These are phyloP conservation scores for Globisporangium iwayamae DNA, from an alignment of 352 stramenopile species.

Conservation along the genomic window DNA sequence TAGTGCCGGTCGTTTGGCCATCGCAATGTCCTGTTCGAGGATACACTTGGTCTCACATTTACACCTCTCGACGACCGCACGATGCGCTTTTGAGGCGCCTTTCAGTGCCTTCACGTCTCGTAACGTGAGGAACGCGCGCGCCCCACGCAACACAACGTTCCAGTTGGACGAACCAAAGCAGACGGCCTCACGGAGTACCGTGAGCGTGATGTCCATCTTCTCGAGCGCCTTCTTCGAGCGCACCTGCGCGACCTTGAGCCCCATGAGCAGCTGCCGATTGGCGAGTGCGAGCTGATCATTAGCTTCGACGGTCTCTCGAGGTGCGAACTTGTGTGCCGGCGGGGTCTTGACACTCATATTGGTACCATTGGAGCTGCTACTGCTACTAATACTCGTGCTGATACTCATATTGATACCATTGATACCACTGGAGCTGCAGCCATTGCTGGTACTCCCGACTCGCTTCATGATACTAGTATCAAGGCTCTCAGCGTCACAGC, in stretches of 20 bases:
- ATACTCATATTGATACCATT: background rate
- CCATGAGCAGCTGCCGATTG: constrained; percentile 68
- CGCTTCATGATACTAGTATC: constrained; percentile 43
- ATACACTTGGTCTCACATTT: constrained; percentile 32
- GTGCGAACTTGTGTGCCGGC: constrained; percentile 62
- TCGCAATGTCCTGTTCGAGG: constrained; percentile 16
- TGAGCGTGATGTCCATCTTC: constrained; percentile 55
- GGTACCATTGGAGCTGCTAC: constrained; percentile 12
- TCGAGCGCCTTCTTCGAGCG: constrained; percentile 49
- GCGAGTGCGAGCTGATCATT: constrained; percentile 60
- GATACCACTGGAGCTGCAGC: background rate
- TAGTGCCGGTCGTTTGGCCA: constrained; percentile 19
- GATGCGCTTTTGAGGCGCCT: constrained; percentile 32
- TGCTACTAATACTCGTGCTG: background rate
- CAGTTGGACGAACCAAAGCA: constrained; percentile 26
- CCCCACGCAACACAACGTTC: constrained; percentile 24
- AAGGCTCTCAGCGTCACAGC: constrained; percentile 46
- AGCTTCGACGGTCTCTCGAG: constrained; percentile 55
- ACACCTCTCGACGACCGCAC: constrained; percentile 17
- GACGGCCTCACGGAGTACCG: constrained; percentile 41
- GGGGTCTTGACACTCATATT: constrained; percentile 33
- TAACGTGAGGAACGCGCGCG: constrained; percentile 36
- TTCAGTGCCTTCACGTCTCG: constrained; percentile 37
- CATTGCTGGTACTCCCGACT: constrained; percentile 21
- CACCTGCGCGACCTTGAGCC: constrained; percentile 57